Evolutionary conservation across 805 yeast genomes (phyloP).

Genomic region (Saturnispora besseyi): DNA sequence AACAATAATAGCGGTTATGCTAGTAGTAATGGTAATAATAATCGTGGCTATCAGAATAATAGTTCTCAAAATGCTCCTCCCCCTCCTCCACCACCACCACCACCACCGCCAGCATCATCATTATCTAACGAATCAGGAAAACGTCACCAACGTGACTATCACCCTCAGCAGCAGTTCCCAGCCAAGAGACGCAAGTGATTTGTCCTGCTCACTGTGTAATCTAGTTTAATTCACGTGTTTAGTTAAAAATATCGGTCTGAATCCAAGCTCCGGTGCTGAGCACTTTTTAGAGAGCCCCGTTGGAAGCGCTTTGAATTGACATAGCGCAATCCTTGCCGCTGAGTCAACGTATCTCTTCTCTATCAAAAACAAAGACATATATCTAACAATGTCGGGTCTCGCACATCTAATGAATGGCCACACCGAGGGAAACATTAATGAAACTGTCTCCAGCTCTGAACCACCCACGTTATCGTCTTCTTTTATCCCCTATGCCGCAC

Average conservation of each 20-base stretch:
- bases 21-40: not conserved
- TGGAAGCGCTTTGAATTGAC: not conserved
- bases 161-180: not conserved
- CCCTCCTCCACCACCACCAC: not conserved
- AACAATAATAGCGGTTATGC: not conserved
- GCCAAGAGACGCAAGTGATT: not conserved
- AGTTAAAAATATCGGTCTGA: not conserved
- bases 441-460: conserved; percentile 13
- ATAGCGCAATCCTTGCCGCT: not conserved
- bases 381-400: conserved; percentile 23
- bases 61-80: not conserved
- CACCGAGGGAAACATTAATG: not conserved
- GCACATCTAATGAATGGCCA: conserved; percentile 27
- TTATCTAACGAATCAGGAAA: not conserved
- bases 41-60: not conserved
- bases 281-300: not conserved
- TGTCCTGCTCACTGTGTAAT: not conserved
- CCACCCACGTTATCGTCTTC: not conserved
- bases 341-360: not conserved
- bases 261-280: not conserved
- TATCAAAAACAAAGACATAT: not conserved
- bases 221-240: not conserved
- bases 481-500: conserved; percentile 61
- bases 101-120: not conserved
- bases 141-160: not conserved